phyloP scores from a whole-genome alignment of 1,139 yeast genomes.

The Kodamaea anthophila region DNA sequence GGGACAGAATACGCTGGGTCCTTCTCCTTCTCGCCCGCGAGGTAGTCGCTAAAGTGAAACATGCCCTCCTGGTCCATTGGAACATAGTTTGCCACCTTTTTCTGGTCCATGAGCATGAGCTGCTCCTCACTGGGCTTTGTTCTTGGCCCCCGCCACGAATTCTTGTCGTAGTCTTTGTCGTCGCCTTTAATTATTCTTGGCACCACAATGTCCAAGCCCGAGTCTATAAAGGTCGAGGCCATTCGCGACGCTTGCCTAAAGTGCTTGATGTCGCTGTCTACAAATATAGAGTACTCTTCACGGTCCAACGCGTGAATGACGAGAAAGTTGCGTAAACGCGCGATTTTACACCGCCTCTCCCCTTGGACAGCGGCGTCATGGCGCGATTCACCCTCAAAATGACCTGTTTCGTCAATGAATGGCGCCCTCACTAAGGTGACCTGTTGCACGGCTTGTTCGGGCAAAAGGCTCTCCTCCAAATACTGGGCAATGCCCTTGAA shows the following conservation, averaged over 20 bases:
- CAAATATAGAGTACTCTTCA: constrained; percentile 36
- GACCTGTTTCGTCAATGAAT: constrained; percentile 21
- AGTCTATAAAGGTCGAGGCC: constrained; percentile 25
- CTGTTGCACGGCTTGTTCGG: constrained; percentile 6
- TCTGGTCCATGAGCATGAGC: constrained; percentile 23
- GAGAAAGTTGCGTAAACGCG: constrained; percentile 32
- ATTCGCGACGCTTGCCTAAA: constrained; percentile 21
- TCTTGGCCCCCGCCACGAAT: constrained; percentile 45
- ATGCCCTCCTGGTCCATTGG: constrained; percentile 32
- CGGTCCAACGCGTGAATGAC: constrained; percentile 20
- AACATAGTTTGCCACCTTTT: constrained; percentile 30
- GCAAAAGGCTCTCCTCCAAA: constrained; percentile 2
- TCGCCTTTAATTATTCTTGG: constrained; percentile 30
- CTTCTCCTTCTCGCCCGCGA: constrained; percentile 12
- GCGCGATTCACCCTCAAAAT: constrained; percentile 19
- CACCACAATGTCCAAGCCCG: constrained; percentile 35
- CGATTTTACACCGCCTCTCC: constrained; percentile 27
- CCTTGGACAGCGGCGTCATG: constrained; percentile 29
- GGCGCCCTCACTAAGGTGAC: constrained; percentile 30
- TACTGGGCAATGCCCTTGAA: constrained; percentile 15
- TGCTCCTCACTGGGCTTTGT: constrained; percentile 30
- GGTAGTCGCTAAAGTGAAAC: constrained; percentile 26
- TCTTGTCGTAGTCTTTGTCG: constrained; percentile 36
- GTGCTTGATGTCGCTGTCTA: constrained; percentile 39
- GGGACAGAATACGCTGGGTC: constrained; percentile 17